Evolutionary conservation across 1,284 basidiomycete species (phyloP), one percentile per base, ranked within the genome.

Genomic region (Sporisorium iseilematis-ciliati): DNA sequence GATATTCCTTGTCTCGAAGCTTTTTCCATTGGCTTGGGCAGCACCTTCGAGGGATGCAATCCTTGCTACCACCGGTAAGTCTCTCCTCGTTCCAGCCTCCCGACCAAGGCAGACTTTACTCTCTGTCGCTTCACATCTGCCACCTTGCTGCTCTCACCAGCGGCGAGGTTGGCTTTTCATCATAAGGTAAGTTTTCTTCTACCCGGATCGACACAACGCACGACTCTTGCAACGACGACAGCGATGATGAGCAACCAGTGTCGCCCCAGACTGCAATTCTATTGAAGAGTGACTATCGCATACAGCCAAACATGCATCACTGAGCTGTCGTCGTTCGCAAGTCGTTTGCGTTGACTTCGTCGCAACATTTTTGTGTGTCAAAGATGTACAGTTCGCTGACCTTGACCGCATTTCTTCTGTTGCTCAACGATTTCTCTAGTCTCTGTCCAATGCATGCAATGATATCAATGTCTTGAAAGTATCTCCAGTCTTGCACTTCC

Each of bases 191-290:
- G 64, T 66, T 20, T 23, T 35, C 40, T 41, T 14, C 20, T 20
- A 20, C 18, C n/a, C 3, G 23, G n/a, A 12, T 21, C 33, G 11
- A 23, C 40, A 26, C 43, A 31, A 21, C 29, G 40, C 21, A n/a
- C 43, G 21, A 26, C 16, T 35, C 23, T 23, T 25, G 31, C 20
- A 54, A 61, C 55, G 57, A 63, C 49, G 65, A 61, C 53, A 65
- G 69, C 75, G 54, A 65, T 53, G 75, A 77, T 73, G 75, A 77
- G 75, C 61, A 72, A 61, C 59, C 65, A 73, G 69, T 77, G 75
- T 77, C 75, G 75, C 75, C 75, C 75, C 75, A 77, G 66, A 72
- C 75, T 77, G 75, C 74, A 77, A 77, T 50, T 68, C 18, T 65
- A 73, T 77, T 77, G 75, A 73, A 69, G 75, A 77, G 58, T 65